phyloP scores from a whole-genome alignment of 441 rosid species.

The Breynia disticha region DNA sequence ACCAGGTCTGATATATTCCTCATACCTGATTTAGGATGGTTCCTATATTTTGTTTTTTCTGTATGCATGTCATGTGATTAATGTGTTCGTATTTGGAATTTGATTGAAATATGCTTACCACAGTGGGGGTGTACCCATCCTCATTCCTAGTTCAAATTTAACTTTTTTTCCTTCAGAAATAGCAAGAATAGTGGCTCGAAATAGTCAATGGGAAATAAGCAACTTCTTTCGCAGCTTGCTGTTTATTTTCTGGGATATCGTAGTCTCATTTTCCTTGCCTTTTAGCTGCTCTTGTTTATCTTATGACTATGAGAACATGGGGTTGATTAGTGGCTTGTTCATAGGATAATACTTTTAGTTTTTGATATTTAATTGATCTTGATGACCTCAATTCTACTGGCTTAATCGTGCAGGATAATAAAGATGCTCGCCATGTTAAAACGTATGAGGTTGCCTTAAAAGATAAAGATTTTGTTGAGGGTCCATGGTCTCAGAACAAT shows the following conservation, averaged over 20 bases:
- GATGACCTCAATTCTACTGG: neutral
- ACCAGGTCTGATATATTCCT: constrained; percentile 47
- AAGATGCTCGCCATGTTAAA: constrained; percentile 95
- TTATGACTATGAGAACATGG: no score
- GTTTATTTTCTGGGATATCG: no score
- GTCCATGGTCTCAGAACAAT: constrained; percentile 94
- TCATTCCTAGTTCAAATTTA: no score
- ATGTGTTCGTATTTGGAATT: neutral
- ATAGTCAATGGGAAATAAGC: no score
- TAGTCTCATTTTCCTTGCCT: no score
- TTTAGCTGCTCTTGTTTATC: no score
- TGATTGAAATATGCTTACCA: neutral
- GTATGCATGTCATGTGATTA: neutral
- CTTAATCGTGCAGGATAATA: constrained; percentile 59
- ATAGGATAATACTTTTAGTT: no score
- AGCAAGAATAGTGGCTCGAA: no score
- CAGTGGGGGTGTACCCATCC: no score
- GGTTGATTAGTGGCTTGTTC: no score
- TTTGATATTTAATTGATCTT: neutral
- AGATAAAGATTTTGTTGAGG: constrained; percentile 95
- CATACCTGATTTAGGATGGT: neutral
- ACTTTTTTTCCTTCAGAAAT: no score
- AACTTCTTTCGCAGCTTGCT: no score
- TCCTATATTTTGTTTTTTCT: neutral
- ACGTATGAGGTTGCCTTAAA: constrained; percentile 93